Evolutionary conservation across 306 rosid genomes (phyloP).

Genomic region (Biancaea sappan): DNA sequence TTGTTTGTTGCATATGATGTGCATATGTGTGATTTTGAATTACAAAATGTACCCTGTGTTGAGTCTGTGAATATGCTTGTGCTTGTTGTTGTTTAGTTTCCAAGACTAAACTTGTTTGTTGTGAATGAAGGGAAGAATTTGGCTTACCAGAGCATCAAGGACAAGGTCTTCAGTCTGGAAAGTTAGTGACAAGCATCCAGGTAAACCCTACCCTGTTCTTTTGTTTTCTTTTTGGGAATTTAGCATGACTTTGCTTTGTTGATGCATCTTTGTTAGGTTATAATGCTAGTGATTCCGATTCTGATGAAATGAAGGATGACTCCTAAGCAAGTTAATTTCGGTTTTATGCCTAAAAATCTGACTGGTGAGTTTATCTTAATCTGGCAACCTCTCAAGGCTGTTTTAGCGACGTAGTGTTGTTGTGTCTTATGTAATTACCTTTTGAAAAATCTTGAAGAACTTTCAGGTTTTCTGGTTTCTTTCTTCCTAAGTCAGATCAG

Average conservation of each 20-base stretch:
- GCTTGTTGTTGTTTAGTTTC: slow-evolving; percentile 24
- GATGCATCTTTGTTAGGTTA: slow-evolving; percentile 58
- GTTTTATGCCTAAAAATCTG: slow-evolving; percentile 16
- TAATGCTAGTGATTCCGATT: slow-evolving; percentile 97
- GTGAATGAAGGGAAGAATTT: slow-evolving; percentile 63
- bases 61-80: slow-evolving; percentile 10
- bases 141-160: slow-evolving; percentile 80
- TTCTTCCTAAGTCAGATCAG: not conserved
- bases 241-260: slow-evolving; percentile 3
- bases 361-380: slow-evolving; percentile 37
- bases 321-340: slow-evolving; percentile 41
- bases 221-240: slow-evolving; percentile 1
- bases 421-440: not conserved
- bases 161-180: slow-evolving; percentile 76
- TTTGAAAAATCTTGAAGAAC: not conserved
- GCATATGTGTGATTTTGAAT: not conserved
- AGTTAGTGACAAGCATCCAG: slow-evolving; percentile 85
- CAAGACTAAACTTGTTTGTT: slow-evolving; percentile 28
- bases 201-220: slow-evolving; percentile 34
- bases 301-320: slow-evolving; percentile 71
- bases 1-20: not conserved
- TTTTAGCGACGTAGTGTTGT: not conserved
- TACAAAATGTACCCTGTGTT: not conserved
- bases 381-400: slow-evolving; percentile 6
- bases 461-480: not conserved